Evolutionary conservation across 495 filamentous ascomycete genomes (phyloP), one percentile per base, ranked within the genome.

Genomic region (Chaetomidium leptoderma): DNA sequence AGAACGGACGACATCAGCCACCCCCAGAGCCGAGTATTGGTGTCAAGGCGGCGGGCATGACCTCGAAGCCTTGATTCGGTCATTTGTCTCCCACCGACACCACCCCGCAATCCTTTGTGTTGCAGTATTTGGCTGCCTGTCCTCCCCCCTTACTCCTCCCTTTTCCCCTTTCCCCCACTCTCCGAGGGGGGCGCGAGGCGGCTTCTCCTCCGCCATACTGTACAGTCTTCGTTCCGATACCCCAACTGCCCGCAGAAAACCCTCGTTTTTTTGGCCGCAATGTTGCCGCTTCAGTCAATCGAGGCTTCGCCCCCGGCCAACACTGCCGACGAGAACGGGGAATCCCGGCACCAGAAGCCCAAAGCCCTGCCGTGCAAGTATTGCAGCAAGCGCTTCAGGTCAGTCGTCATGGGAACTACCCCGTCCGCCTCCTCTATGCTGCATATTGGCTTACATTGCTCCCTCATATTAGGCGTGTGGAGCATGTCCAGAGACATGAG

Each of bases 401-500:
- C 65, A 70, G 77, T 67, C 6, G 0, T 17, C 43, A 39, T 42
- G 37, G 23, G 14, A 21, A 37, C n/a, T 17, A 44, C 47, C 62
- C 54, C 68, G 13, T 65, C 46, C 63, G 59, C 62, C 68, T 63
- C 57, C 61, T 62, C 57, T 54, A 16, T 61, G 44, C 52, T 33
- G 60, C 62, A 64, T 70, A 67, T 72, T 72, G 68, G 53, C 70
- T 75, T 74, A 70, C 70, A 69, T 71, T 74, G 64, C 58, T 45
- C 58, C 72, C 61, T 68, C 64, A 72, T 68, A 74, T 74, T 72
- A 80, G 77, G 71, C 79, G 80, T 62, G 75, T 83, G 61, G 81
- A 83, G 65, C 81, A 83, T 67, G 74, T 83, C 47, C 78, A 83
- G 66, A 76, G 81, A 55, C 81, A 83, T 63, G 81, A 83, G 66